Evolutionary conservation across 169 alveolate genomes (phyloP).

Genomic region (Perkinsus chesapeaki): DNA sequence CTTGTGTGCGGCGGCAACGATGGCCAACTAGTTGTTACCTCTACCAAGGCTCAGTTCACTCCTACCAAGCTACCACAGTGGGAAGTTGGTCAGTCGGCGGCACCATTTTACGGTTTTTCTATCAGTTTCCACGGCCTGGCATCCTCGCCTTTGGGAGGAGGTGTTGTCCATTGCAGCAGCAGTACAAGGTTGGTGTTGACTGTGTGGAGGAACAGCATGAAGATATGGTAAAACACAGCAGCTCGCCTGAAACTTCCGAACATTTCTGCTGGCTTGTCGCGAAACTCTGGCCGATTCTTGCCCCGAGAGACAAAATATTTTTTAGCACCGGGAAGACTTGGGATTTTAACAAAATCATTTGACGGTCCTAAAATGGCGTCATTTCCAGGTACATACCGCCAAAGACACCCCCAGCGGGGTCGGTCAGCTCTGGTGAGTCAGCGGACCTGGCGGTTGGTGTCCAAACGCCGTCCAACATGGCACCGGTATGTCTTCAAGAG

Average conservation of each 20-base stretch:
- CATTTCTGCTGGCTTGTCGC: too few species aligned
- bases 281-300: too few species aligned
- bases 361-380: too few species aligned
- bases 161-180: background rate
- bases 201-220: background rate
- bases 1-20: background rate
- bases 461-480: background rate
- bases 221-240: background rate
- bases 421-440: background rate
- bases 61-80: background rate
- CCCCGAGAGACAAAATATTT: too few species aligned
- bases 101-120: background rate
- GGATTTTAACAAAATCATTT: too few species aligned
- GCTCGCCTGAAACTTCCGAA: too few species aligned
- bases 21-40: background rate
- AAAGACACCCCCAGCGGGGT: background rate
- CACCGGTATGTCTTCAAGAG: background rate
- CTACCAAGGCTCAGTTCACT: background rate
- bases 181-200: background rate
- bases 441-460: background rate
- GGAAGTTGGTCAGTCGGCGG: background rate
- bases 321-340: too few species aligned
- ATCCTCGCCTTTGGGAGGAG: background rate
- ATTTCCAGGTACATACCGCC: background rate
- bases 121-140: constrained; percentile 3